Conservation (phyloP, 192 early-diverging fungal genomes). For the Coemansia sp. region DNA sequence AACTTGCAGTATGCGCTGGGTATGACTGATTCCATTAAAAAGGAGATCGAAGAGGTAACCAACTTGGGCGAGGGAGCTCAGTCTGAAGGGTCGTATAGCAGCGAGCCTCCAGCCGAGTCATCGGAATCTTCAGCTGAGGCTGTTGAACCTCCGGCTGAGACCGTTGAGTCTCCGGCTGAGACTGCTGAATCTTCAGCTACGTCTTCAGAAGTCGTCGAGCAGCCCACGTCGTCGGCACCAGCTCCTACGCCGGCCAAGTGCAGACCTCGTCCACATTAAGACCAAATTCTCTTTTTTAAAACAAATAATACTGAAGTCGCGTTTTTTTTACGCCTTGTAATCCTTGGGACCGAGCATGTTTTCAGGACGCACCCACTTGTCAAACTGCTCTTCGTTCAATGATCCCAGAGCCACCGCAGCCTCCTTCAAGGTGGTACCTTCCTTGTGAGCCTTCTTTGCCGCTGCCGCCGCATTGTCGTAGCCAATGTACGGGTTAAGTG, state of each 20-base stretch:
- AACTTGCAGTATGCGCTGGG: conserved; percentile 24
- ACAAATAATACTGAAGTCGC: no score
- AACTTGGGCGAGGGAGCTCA: not conserved
- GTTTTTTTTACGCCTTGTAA: conserved; percentile 37
- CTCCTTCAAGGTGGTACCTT: conserved; percentile 81
- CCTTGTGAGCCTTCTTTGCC: conserved; percentile 98
- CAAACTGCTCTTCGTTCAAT: conserved; percentile 89
- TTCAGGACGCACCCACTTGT: conserved; percentile 92
- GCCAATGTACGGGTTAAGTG: conserved; percentile 97
- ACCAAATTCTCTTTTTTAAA: not conserved
- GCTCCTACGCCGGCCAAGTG: no score
- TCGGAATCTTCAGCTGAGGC: no score
- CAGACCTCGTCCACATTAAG: no score
- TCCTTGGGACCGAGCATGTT: conserved; percentile 74
- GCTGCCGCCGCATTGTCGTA: conserved; percentile 88
- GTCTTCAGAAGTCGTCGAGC: no score
- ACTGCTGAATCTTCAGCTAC: no score
- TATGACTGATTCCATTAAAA: conserved; percentile 11
- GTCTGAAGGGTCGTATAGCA: not conserved
- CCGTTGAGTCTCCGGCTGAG: no score
- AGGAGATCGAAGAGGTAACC: conserved; percentile 17
- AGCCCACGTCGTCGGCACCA: no score
- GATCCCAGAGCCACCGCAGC: conserved; percentile 86
- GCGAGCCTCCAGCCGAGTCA: not conserved
- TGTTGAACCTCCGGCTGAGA: not conserved